Percentiles rank a stretch among this genome's conserved stretches.
These are phyloP conservation scores for Cunninghamia lanceolata DNA, from an alignment of 75 land plant species.

Conservation along the genomic window DNA sequence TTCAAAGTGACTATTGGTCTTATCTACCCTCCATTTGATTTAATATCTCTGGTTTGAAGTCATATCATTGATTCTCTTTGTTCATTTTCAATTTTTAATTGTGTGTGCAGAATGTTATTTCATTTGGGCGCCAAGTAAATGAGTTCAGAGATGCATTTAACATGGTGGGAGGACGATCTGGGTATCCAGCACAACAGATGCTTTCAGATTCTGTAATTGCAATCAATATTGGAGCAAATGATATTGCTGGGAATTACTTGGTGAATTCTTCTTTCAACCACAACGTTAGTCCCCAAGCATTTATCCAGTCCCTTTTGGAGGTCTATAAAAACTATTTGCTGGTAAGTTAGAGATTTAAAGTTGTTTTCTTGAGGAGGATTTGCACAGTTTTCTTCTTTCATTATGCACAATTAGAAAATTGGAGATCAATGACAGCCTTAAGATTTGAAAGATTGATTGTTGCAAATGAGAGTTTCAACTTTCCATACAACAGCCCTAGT, in stretches of 20 bases:
- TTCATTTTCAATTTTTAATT: background rate
- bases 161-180: background rate
- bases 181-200: background rate
- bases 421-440: too few species aligned
- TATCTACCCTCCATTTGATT: background rate
- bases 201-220: background rate
- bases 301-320: background rate
- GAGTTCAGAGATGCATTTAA: background rate
- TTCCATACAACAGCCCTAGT: too few species aligned
- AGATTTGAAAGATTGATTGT: too few species aligned
- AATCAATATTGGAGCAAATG: conserved; percentile 9
- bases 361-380: background rate
- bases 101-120: background rate
- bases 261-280: background rate
- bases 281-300: background rate
- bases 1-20: too few species aligned
- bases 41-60: background rate
- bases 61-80: background rate
- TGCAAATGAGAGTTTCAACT: too few species aligned
- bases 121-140: conserved; percentile 1
- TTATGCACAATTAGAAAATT: too few species aligned
- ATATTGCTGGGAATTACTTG: conserved; percentile 4
- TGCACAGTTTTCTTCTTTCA: background rate
- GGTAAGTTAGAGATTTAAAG: background rate
- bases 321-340: background rate